Evolutionary conservation across 1,139 yeast genomes (phyloP).

Genomic region (Nakaseomyces kungkrabaensis): DNA sequence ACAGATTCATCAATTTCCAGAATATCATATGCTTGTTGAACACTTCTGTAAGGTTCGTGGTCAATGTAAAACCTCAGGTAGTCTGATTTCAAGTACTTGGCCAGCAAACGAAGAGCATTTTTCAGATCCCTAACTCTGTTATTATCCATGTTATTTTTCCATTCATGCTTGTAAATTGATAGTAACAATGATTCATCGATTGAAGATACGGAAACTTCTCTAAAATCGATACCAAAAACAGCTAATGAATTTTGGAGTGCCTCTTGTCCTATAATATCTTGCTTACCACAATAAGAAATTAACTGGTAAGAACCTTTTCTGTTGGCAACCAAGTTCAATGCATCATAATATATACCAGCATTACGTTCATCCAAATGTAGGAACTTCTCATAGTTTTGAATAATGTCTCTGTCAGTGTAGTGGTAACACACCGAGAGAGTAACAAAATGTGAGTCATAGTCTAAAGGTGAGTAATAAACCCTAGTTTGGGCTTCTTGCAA

Average conservation of each 20-base stretch:
- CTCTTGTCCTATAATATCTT: constrained; percentile 54
- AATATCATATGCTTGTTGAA: constrained; percentile 49
- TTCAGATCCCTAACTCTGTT: constrained; percentile 29
- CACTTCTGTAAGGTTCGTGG: constrained; percentile 43
- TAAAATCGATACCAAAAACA: constrained; percentile 41
- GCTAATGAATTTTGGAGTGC: constrained; percentile 50
- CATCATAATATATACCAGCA: constrained; percentile 59
- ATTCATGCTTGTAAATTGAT: constrained; percentile 38
- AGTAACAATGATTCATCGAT: constrained; percentile 38
- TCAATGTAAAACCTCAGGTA: constrained; percentile 38
- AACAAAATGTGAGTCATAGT: constrained; percentile 32
- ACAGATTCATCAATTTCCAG: constrained; percentile 55
- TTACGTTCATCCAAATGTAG: constrained; percentile 43
- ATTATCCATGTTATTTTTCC: constrained; percentile 27
- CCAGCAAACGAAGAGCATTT: constrained; percentile 36
- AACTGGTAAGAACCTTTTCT: constrained; percentile 38
- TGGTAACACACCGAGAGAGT: constrained; percentile 49
- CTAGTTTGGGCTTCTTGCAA: constrained; percentile 7
- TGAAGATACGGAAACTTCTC: constrained; percentile 14
- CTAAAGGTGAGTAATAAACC: constrained; percentile 20
- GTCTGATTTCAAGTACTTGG: constrained; percentile 38
- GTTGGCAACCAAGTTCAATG: constrained; percentile 42
- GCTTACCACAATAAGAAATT: constrained; percentile 43
- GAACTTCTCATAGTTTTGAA: constrained; percentile 51
- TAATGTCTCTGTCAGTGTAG: constrained; percentile 53